These are phyloP conservation scores for Omphalotus olearius DNA, from an alignment of 1,284 basidiomycete genomes.

Conservation along the genomic window DNA sequence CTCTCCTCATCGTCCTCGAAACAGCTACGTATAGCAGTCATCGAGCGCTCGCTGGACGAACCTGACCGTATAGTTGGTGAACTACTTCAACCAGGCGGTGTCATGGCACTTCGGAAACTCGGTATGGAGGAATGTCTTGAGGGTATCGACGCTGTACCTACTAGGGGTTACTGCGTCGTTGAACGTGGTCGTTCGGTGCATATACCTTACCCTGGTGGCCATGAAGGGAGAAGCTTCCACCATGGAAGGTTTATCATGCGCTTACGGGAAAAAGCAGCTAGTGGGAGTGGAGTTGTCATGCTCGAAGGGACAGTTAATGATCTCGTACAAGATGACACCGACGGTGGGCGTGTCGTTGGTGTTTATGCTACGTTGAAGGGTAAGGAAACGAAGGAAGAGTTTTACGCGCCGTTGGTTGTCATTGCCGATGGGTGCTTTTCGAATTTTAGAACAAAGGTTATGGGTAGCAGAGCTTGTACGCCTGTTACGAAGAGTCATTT, in stretches of 20 bases:
- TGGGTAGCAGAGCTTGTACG: slow-evolving; percentile 44
- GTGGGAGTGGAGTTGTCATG: slow-evolving; percentile 62
- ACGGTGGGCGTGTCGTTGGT: slow-evolving; percentile 49
- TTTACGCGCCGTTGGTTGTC: slow-evolving; percentile 78
- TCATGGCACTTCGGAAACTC: slow-evolving; percentile 72
- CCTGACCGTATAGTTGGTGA: slow-evolving; percentile 98
- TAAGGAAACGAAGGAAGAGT: slow-evolving; percentile 40
- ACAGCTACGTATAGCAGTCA: slow-evolving; percentile 69
- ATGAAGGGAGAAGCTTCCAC: slow-evolving; percentile 84
- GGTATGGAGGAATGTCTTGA: slow-evolving; percentile 78
- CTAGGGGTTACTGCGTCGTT: slow-evolving; percentile 87
- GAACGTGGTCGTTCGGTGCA: slow-evolving; percentile 64
- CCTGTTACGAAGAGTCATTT: slow-evolving; percentile 73
- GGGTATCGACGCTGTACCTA: slow-evolving; percentile 84
- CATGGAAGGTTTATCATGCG: slow-evolving; percentile 91
- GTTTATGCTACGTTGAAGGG: slow-evolving; percentile 49
- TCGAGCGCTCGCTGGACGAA: slow-evolving; percentile 87
- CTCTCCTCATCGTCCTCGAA: slow-evolving; percentile 44
- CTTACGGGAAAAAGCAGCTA: slow-evolving; percentile 64
- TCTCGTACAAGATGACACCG: slow-evolving; percentile 51
- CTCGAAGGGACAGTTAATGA: slow-evolving; percentile 83
- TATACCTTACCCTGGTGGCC: slow-evolving; percentile 82
- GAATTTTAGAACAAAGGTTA: slow-evolving; percentile 56
- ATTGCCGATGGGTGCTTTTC: slow-evolving; percentile 96
- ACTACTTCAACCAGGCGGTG: slow-evolving; percentile 92